A percentile compares a stretch with the other conserved stretches of the same genome.
Evolutionary conservation across 192 early-diverging fungal genomes (phyloP).

Genomic region (Entomortierella chlamydospora): DNA sequence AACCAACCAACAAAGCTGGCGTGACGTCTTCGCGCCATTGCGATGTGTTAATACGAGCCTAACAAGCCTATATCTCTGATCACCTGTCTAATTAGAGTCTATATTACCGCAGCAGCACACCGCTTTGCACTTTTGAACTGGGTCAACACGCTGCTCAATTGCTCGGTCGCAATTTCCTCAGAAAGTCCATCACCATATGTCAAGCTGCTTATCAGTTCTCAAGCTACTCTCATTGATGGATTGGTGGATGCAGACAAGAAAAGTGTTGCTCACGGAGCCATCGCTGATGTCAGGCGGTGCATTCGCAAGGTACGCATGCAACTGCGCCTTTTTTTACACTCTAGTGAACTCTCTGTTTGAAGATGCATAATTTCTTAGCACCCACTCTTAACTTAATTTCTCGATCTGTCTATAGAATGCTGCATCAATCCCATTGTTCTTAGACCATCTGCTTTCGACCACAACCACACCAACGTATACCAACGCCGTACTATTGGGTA

Average conservation of each 20-base stretch:
- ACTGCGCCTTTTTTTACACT: too few species aligned
- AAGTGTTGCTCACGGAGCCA: conserved; percentile 62
- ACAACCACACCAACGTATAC: conserved; percentile 58
- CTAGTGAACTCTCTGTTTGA: too few species aligned
- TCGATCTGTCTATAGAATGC: conserved; percentile 59
- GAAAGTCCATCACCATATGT: conserved; percentile 31
- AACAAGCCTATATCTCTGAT: too few species aligned
- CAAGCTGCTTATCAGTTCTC: conserved; percentile 52
- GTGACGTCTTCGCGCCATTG: neutral
- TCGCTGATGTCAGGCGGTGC: conserved; percentile 68
- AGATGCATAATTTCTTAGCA: conserved; percentile 12
- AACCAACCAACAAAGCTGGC: too few species aligned
- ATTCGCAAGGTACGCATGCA: conserved; percentile 53
- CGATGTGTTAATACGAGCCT: too few species aligned
- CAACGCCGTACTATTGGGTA: conserved; percentile 72
- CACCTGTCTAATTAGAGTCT: conserved; percentile 38
- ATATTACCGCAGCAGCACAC: conserved; percentile 63
- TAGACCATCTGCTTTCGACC: conserved; percentile 59
- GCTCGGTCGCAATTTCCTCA: conserved; percentile 23
- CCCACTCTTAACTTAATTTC: conserved; percentile 33
- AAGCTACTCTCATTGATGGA: conserved; percentile 65
- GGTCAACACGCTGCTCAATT: conserved; percentile 64
- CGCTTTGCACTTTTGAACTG: conserved; percentile 75
- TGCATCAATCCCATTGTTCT: conserved; percentile 61
- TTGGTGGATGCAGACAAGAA: conserved; percentile 62